Conservation (phyloP, 345 rosid genomes). For the Populus ilicifolia region DNA sequence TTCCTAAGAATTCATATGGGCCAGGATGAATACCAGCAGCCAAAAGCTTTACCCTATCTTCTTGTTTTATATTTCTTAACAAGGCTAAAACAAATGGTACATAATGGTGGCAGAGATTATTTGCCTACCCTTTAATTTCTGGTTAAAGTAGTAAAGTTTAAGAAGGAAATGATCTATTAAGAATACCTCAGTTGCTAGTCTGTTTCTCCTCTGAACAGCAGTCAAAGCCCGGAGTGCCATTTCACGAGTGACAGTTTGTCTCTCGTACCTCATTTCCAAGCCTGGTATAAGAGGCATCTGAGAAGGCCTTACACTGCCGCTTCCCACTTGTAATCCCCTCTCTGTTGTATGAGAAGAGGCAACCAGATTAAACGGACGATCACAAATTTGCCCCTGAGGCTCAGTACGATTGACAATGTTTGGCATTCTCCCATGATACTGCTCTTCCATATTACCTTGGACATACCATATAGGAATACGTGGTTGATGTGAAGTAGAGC, state of each 20-base stretch:
- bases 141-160: neutral
- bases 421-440: constrained; percentile 1
- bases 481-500: neutral
- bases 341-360: neutral
- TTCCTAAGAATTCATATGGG: neutral
- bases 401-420: neutral
- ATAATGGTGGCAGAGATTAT: neutral
- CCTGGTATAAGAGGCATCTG: constrained; percentile 2
- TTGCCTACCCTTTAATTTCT: neutral
- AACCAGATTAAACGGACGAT: neutral
- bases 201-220: constrained; percentile 16
- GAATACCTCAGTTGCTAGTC: constrained; percentile 24
- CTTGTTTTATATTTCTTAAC: neutral
- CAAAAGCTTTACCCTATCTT: neutral
- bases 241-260: constrained; percentile 1
- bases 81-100: neutral
- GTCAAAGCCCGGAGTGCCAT: neutral
- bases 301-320: constrained; percentile 3
- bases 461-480: neutral
- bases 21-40: neutral
- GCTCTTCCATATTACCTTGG: neutral
- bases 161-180: neutral
- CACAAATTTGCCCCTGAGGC: neutral
- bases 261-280: neutral
- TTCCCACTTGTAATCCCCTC: neutral